Percentiles rank a stretch among this genome's conserved stretches.
Conservation (phyloP, 495 filamentous ascomycete species). For the Xylaria castorea region DNA sequence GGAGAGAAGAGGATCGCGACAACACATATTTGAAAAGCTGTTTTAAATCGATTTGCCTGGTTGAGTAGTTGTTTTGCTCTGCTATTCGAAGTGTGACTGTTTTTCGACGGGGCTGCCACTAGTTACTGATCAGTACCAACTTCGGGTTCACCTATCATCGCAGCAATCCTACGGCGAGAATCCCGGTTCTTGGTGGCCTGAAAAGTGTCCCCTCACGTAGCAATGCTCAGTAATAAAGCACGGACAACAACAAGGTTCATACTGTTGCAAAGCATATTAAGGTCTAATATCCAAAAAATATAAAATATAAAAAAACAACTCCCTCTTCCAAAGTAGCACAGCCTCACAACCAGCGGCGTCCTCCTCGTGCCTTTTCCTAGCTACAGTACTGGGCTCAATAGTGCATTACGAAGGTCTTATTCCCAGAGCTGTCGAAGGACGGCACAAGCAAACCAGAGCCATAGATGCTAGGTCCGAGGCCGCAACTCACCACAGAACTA, state of each 20-base stretch:
- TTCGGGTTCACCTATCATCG: background rate
- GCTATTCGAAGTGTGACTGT: background rate
- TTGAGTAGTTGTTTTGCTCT: background rate
- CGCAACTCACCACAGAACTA: background rate
- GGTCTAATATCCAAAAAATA: too few species aligned
- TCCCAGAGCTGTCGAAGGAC: background rate
- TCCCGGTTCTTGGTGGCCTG: too few species aligned
- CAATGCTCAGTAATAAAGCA: background rate
- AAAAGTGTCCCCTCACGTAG: background rate
- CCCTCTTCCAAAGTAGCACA: too few species aligned
- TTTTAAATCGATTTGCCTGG: background rate
- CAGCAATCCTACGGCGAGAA: background rate
- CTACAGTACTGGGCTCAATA: background rate
- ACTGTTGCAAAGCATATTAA: too few species aligned
- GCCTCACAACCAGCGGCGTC: too few species aligned
- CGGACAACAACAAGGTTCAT: background rate
- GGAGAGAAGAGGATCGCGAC: background rate
- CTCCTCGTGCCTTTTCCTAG: background rate
- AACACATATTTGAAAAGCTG: background rate
- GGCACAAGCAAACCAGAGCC: conserved; percentile 12
- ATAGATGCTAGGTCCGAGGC: background rate
- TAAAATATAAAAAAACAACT: too few species aligned
- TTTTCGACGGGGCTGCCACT: background rate
- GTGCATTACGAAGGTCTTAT: background rate
- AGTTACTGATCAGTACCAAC: background rate